Evolutionary conservation across 2,329 filamentous ascomycete genomes (phyloP), one percentile per base, ranked within the genome.

Genomic region (Plenodomus tracheiphilus): DNA sequence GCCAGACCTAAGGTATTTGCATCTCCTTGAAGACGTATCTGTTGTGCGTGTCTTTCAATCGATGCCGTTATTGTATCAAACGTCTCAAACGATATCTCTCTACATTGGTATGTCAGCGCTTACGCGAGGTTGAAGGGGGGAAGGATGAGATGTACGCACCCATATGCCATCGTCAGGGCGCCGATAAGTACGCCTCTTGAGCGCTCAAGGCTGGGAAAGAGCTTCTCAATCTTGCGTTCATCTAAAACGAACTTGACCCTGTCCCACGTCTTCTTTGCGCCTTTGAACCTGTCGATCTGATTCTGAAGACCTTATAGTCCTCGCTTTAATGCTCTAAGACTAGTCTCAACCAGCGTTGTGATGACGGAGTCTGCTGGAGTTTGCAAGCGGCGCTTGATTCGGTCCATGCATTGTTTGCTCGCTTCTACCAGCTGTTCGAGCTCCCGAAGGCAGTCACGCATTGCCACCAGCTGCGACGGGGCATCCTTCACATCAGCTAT

Each of bases 401-500:
- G 39, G 4, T 53, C n/a, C 15, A 47, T 36, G 20, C 39, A 42
- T 5, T 48, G 18, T 19, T 36, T 45, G 2, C 34, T 40, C 11
- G 41, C 38, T 22, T 46, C 18, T 3, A 40, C 35, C 13, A 53
- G 46, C 7, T 40, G 15, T 1, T 25, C 22, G 42, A 11, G 7
- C 37, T 56, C 16, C 51, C 46, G 21, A 48, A 41, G 34, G 58
- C 49, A n/a, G 32, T 30, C 8, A 38, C 34, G 16, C 34, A 41
- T 11, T 57, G 39, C 39, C 41, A 25, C 4, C 19, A 41, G 15
- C 58, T 47, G 5, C 56, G 51, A 2, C 30, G 56, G 58, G 2
- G 56, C 53, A 13, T 50, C 53, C 13, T 19, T 32, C 16, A 61
- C 40, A 17, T 47, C 47, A 36, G 43, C 43, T 21, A 61, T 32